A percentile compares a stretch with the other conserved stretches of the same genome.
Conservation (phyloP, 1,139 yeast genomes). For the Hemisphaericaspora subhashii region DNA sequence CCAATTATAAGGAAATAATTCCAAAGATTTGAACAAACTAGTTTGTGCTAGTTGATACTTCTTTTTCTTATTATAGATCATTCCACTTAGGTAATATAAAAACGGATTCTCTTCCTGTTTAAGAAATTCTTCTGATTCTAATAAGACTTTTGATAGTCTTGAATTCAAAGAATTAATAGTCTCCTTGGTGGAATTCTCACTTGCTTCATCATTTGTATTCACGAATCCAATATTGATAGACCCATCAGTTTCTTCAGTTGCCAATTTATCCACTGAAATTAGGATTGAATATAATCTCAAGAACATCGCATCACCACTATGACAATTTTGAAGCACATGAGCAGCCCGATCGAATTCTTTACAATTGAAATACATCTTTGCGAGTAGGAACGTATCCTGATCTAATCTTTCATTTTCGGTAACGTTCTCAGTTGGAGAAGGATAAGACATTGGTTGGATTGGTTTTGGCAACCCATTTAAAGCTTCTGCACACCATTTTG, state of each 20-base stretch:
- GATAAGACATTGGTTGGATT: slow-evolving; percentile 6
- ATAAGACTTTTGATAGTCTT: slow-evolving; percentile 41
- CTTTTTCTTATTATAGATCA: slow-evolving; percentile 63
- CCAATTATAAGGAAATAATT: slow-evolving; percentile 84
- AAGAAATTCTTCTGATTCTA: slow-evolving; percentile 36
- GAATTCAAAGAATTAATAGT: slow-evolving; percentile 23
- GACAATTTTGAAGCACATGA: slow-evolving; percentile 51
- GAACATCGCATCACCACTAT: slow-evolving; percentile 59
- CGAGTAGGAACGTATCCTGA: slow-evolving; percentile 50
- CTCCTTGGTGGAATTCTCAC: slow-evolving; percentile 16
- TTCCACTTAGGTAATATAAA: slow-evolving; percentile 67
- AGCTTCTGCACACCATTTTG: slow-evolving; percentile 87
- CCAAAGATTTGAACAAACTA: slow-evolving; percentile 56
- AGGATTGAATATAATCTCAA: slow-evolving; percentile 66
- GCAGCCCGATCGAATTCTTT: slow-evolving; percentile 86
- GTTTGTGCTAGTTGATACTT: slow-evolving; percentile 60
- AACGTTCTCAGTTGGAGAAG: slow-evolving; percentile 6
- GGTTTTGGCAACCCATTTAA: slow-evolving; percentile 42
- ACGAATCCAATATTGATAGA: slow-evolving; percentile 33
- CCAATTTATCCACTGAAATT: slow-evolving; percentile 71
- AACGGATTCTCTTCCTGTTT: slow-evolving; percentile 51
- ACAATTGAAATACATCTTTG: slow-evolving; percentile 74
- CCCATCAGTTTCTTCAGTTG: slow-evolving; percentile 74
- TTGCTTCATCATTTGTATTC: slow-evolving; percentile 14
- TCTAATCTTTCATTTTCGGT: slow-evolving; percentile 30